Percentiles rank a stretch among this genome's conserved stretches.
Evolutionary conservation across 345 rosid species (phyloP).

Genomic region (Geranium brycei): DNA sequence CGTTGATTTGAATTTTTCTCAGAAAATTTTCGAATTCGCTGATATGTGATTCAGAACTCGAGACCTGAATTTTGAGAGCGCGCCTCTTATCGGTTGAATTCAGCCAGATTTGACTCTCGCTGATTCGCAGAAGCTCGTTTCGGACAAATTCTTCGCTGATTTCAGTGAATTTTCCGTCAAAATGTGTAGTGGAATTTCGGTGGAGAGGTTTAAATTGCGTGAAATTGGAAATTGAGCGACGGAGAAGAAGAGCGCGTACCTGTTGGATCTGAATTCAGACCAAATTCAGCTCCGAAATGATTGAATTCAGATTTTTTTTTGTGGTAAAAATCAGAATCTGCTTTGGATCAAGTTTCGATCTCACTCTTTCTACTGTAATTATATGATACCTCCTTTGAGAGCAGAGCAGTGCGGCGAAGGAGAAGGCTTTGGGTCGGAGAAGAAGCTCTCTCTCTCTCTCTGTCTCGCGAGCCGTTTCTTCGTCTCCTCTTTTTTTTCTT

Average conservation of each 20-base stretch:
- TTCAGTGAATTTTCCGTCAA: not conserved
- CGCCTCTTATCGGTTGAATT: too few relatives aligned
- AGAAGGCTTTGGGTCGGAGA: not conserved
- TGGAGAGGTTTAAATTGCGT: not conserved
- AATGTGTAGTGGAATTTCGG: not conserved
- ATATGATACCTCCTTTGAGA: not conserved
- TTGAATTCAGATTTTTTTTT: not conserved
- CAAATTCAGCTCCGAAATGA: not conserved
- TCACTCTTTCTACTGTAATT: not conserved
- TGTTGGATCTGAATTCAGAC: not conserved
- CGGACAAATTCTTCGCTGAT: not conserved
- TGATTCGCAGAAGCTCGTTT: too few relatives aligned
- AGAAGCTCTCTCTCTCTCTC: not conserved
- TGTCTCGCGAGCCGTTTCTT: too few relatives aligned
- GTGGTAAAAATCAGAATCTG: not conserved
- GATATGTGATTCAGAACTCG: not conserved
- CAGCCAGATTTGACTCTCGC: too few relatives aligned
- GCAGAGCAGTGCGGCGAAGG: not conserved
- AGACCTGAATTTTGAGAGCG: too few relatives aligned
- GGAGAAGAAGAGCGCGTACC: not conserved
- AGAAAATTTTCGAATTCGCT: not conserved
- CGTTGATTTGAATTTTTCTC: not conserved
- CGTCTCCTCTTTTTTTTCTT: too few relatives aligned
- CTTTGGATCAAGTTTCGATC: not conserved
- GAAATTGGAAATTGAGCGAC: not conserved